Conservation (phyloP, 306 rosid genomes). For the Prunus persica region Prunus_persica_NCBIv2 NC_034016.1:17458501-17459000, state of each 20-base stretch:
- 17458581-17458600: conserved; percentile 41
- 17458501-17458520: conserved; percentile 96
- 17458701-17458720: conserved; percentile 72
- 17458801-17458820: conserved; percentile 77
- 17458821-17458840: conserved; percentile 65
- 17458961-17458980: conserved; percentile 41
- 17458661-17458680: conserved; percentile 56
- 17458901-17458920: conserved; percentile 88
- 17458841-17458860: conserved; percentile 76
- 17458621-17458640: conserved; percentile 62
- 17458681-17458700: conserved; percentile 82
- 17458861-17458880: conserved; percentile 80
- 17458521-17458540: conserved; percentile 75
- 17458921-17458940: conserved; percentile 95
- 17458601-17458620: conserved; percentile 32
- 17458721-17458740: conserved; percentile 89
- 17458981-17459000: conserved; percentile 79
- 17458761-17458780: conserved; percentile 80
- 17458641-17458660: conserved; percentile 37
- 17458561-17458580: conserved; percentile 46
- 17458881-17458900: conserved; percentile 81
- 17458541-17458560: conserved; percentile 84
- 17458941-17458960: conserved; percentile 48
- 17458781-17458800: conserved; percentile 57
- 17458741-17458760: conserved; percentile 93